Evolutionary conservation across 2,329 filamentous ascomycete species (phyloP), one percentile per base, ranked within the genome.

Genomic region (Cladophialophora yegresii): DNA sequence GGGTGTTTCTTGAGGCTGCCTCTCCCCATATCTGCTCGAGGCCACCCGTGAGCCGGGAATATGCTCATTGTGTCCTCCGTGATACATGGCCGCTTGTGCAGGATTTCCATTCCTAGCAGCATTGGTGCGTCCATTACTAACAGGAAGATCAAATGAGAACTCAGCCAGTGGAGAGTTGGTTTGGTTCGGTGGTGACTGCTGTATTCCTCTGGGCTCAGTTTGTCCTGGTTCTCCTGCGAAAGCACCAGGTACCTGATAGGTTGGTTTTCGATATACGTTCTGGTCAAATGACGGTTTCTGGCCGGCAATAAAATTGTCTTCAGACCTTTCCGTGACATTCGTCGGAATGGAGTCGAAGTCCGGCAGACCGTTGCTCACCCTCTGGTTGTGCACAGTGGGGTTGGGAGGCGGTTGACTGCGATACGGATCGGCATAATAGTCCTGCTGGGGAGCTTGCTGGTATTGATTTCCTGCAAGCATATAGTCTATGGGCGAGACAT

Each of bases 81-180:
- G 62, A 32, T 64, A 62, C 10, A 59, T 30, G 20, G 58, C 13
- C 16, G 16, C 50, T 32, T 55, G 60, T 22, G 30, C 26, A 49
- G 61, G 20, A 33, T 32, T 23, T 13, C 57, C 61, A 60, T 60
- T 58, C 50, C 57, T 47, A 22, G 50, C 33, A 40, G 58, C 22
- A n/a, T 30, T 56, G 26, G 49, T 49, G 1, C 54, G 45, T 45
- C 60, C 26, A 23, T 28, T 54, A 55, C 43, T 64, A 20, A 12
- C 33, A 23, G 85, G 87, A 83, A 93, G 89, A 72, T 92, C 90
- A 69, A 92, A 92, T 1, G 90, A 83, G 8, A 89, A 89, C 2
- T 85, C 81, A 70, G 90, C 75, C 67, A 78, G 74, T 54, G 77
- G 75, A 59, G 79, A 77, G 47, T 77, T 73, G 57, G 63, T 64